phyloP scores from a whole-genome alignment of 23 red algal genomes.

The Agarophyton chilense region DNA sequence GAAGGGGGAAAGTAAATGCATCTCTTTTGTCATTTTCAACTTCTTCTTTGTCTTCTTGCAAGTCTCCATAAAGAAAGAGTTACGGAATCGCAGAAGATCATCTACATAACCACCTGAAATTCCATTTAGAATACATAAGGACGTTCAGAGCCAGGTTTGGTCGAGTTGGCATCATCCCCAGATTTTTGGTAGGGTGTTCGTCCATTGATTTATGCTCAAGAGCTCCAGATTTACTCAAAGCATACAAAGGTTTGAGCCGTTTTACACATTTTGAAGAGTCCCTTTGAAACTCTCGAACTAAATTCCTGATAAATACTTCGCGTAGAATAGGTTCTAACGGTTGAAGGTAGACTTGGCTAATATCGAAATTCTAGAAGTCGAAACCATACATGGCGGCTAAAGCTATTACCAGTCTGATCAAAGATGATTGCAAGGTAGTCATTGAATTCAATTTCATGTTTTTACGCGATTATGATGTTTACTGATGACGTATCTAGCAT shows the following conservation, averaged over 20 bases:
- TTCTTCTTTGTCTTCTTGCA: too few species aligned
- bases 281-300: neutral
- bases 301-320: constrained; percentile 4
- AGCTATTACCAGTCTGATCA: neutral
- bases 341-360: constrained; percentile 8
- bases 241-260: constrained; percentile 1
- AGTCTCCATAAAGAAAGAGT: too few species aligned
- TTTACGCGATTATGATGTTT: neutral
- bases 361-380: neutral
- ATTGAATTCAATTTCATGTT: neutral
- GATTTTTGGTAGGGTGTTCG: neutral
- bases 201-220: neutral
- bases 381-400: neutral
- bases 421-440: neutral
- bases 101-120: too few species aligned
- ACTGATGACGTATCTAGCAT: constrained; percentile 12
- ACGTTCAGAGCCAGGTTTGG: neutral
- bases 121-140: too few species aligned
- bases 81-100: too few species aligned
- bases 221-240: constrained; percentile 6
- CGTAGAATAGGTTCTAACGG: neutral
- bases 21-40: too few species aligned
- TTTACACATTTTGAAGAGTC: neutral
- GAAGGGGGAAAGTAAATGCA: too few species aligned
- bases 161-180: neutral